Percentiles rank a stretch among this genome's conserved stretches.
These are phyloP conservation scores for Citropsis articulata DNA, from an alignment of 345 rosid genomes.

Conservation along the genomic window DNA sequence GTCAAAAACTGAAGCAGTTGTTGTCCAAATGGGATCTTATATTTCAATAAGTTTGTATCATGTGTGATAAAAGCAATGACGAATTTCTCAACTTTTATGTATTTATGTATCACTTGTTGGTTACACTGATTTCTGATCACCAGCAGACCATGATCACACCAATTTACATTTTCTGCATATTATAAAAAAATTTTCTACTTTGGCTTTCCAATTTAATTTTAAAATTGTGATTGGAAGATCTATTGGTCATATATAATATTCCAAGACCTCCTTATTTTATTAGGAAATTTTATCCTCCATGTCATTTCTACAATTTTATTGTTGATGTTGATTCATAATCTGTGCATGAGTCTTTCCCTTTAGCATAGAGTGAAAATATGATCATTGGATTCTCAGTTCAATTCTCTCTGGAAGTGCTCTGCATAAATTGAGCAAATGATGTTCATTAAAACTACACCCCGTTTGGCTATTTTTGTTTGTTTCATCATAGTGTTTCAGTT, in stretches of 20 bases:
- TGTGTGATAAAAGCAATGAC: not conserved
- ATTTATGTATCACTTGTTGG: not conserved
- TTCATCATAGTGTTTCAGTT: conserved; percentile 2
- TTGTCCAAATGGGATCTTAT: not conserved
- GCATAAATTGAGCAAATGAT: not conserved
- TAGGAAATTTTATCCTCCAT: not conserved
- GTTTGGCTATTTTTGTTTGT: not conserved
- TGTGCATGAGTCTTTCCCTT: not conserved
- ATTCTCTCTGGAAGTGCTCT: not conserved
- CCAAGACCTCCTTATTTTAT: not conserved
- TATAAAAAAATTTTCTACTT: not conserved
- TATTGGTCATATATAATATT: not conserved
- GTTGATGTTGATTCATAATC: not conserved
- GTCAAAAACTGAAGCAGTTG: not conserved
- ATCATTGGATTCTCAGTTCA: not conserved
- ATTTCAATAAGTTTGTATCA: not conserved
- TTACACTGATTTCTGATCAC: not conserved
- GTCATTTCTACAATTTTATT: not conserved
- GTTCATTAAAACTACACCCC: not conserved
- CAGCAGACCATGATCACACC: not conserved
- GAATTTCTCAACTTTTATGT: not conserved
- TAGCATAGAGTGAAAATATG: not conserved
- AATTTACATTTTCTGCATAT: not conserved
- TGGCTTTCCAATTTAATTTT: conserved; percentile 1
- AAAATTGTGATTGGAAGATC: too few species aligned